A percentile compares a stretch with the other conserved stretches of the same genome.
Evolutionary conservation across 2,329 filamentous ascomycete genomes (phyloP).

Genomic region (Diaporthe citriasiana): DNA sequence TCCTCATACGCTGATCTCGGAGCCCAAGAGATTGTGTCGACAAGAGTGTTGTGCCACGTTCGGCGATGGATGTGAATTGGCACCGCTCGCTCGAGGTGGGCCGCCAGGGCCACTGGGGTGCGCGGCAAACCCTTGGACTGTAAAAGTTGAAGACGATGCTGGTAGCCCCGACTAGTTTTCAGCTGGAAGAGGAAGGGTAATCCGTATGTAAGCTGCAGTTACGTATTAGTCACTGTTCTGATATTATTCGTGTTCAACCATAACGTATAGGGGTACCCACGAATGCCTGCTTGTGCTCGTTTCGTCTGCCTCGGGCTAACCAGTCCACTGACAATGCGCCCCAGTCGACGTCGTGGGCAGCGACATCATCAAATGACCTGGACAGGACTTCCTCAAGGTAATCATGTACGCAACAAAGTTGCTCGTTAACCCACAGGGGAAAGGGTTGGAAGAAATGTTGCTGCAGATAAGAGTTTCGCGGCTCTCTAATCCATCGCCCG

Average conservation of each 20-base stretch:
- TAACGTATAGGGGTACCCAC: neutral
- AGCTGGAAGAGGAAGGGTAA: slow-evolving; percentile 8
- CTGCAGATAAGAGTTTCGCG: neutral
- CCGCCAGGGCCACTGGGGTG: neutral
- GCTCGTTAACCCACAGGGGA: slow-evolving; percentile 15
- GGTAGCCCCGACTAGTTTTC: neutral
- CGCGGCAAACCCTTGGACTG: neutral
- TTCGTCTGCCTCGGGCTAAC: neutral
- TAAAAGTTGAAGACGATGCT: neutral
- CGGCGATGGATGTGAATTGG: neutral
- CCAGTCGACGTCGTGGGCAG: slow-evolving; percentile 14
- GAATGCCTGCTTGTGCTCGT: slow-evolving; percentile 16
- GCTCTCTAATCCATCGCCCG: no score
- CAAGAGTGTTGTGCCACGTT: no score
- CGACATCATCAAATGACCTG: slow-evolving; percentile 11
- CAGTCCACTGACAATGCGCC: slow-evolving; percentile 14
- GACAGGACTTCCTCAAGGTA: slow-evolving; percentile 3
- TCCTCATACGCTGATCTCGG: no score
- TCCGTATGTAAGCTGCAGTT: slow-evolving; percentile 4
- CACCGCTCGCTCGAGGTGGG: neutral
- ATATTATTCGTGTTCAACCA: neutral
- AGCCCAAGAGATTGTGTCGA: no score
- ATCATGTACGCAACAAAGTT: slow-evolving; percentile 30
- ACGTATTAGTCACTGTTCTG: neutral
- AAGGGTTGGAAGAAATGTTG: neutral